A percentile compares a stretch with the other conserved stretches of the same genome.
These are phyloP conservation scores for Exsudoporus frostii DNA, from an alignment of 768 basidiomycete species.

Conservation along the genomic window DNA sequence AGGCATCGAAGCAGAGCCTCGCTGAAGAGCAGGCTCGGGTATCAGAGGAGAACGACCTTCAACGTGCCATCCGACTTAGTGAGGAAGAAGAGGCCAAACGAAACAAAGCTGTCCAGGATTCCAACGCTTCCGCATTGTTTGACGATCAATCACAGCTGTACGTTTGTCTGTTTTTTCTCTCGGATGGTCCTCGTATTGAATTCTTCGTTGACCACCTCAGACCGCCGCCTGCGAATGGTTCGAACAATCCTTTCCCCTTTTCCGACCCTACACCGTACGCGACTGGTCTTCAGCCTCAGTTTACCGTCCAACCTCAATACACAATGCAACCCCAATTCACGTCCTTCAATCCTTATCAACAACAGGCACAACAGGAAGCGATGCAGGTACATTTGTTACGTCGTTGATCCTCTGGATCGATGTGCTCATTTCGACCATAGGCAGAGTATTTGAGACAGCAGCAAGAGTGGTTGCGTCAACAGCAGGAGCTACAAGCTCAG, in stretches of 20 bases:
- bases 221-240: constrained; percentile 29
- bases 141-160: constrained; percentile 84
- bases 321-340: constrained; percentile 81
- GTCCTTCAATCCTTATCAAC: constrained; percentile 91
- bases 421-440: constrained; percentile 26
- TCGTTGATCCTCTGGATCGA: neutral
- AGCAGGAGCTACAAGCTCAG: constrained; percentile 46
- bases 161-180: constrained; percentile 31
- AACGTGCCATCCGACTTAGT: constrained; percentile 78
- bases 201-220: constrained; percentile 17
- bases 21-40: constrained; percentile 62
- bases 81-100: constrained; percentile 87
- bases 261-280: constrained; percentile 60
- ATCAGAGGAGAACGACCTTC: constrained; percentile 80
- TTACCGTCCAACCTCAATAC: constrained; percentile 75
- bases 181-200: constrained; percentile 3
- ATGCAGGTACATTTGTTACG: constrained; percentile 46
- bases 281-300: constrained; percentile 65
- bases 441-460: constrained; percentile 47
- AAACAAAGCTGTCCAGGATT: constrained; percentile 64
- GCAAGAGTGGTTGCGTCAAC: constrained; percentile 72
- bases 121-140: constrained; percentile 74
- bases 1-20: constrained; percentile 76
- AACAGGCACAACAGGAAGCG: constrained; percentile 89
- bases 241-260: constrained; percentile 57